Percentiles rank a stretch among this genome's conserved stretches.
Evolutionary conservation across 768 basidiomycete genomes (phyloP).

Genomic region (Amyloporia xantha): DNA sequence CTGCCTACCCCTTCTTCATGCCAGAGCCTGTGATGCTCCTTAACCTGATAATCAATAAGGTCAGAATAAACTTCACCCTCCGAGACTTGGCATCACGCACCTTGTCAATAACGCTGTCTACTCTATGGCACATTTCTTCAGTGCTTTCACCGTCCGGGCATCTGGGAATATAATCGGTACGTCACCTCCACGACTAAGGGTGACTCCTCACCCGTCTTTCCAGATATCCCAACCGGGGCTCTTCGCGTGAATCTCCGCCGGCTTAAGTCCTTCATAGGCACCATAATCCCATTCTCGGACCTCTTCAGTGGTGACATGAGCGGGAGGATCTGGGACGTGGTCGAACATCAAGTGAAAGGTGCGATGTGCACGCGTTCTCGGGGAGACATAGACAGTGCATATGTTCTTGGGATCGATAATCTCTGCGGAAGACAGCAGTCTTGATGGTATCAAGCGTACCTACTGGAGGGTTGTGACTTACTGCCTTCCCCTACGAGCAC

Average conservation of each 20-base stretch:
- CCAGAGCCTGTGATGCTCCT: conserved; percentile 65
- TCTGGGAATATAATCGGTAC: conserved; percentile 32
- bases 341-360: conserved; percentile 82
- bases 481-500: conserved; percentile 72
- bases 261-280: conserved; percentile 76
- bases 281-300: conserved; percentile 89
- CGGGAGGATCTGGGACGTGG: conserved; percentile 37
- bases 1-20: conserved; percentile 58
- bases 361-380: conserved; percentile 76
- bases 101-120: conserved; percentile 69
- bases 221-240: conserved; percentile 74
- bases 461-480: too few species aligned
- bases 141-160: conserved; percentile 87
- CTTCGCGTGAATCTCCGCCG: conserved; percentile 68
- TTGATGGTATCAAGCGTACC: background rate
- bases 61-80: background rate
- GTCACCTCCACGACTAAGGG: too few species aligned
- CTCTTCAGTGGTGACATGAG: conserved; percentile 56
- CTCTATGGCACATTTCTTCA: conserved; percentile 70
- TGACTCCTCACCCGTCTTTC: conserved; percentile 73
- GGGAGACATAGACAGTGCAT: conserved; percentile 72
- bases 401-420: conserved; percentile 77
- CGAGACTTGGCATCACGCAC: too few species aligned
- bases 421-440: too few species aligned
- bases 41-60: conserved; percentile 42